Conservation (phyloP, 1,139 yeast species). For the Suhomyces yuchorum region DNA sequence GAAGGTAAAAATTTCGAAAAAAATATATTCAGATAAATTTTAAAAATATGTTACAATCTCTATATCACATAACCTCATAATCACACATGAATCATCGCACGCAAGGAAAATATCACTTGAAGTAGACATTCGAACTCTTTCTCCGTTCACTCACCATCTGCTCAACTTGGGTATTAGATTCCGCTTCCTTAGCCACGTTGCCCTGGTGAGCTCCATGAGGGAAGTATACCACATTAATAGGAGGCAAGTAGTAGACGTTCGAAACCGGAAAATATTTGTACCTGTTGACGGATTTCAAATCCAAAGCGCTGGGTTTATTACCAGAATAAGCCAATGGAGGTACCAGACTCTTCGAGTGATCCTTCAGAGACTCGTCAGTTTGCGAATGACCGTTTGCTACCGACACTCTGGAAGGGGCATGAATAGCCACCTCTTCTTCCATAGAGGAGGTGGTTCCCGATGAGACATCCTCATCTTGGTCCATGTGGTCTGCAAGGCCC, state of each 20-base stretch:
- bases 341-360: conserved; percentile 4
- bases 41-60: background rate
- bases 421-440: conserved; percentile 9
- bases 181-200: conserved; percentile 8
- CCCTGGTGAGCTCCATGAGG: conserved; percentile 56
- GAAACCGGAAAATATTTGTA: conserved; percentile 62
- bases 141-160: conserved; percentile 16
- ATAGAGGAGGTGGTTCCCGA: conserved; percentile 9
- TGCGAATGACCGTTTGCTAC: background rate
- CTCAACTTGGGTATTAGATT: conserved; percentile 11
- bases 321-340: conserved; percentile 15
- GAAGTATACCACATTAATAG: conserved; percentile 60
- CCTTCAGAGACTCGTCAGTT: background rate
- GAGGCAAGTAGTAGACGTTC: conserved; percentile 58
- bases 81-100: background rate
- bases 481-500: conserved; percentile 4
- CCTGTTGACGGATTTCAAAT: conserved; percentile 22
- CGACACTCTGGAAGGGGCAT: background rate
- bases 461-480: conserved; percentile 15
- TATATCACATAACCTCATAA: conserved; percentile 1
- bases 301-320: conserved; percentile 13
- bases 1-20: too few relatives aligned
- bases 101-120: conserved; percentile 13
- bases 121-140: conserved; percentile 22
- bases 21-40: too few relatives aligned